phyloP scores from a whole-genome alignment of 768 basidiomycete genomes.

The Porphyrellus cyaneotinctus region DNA sequence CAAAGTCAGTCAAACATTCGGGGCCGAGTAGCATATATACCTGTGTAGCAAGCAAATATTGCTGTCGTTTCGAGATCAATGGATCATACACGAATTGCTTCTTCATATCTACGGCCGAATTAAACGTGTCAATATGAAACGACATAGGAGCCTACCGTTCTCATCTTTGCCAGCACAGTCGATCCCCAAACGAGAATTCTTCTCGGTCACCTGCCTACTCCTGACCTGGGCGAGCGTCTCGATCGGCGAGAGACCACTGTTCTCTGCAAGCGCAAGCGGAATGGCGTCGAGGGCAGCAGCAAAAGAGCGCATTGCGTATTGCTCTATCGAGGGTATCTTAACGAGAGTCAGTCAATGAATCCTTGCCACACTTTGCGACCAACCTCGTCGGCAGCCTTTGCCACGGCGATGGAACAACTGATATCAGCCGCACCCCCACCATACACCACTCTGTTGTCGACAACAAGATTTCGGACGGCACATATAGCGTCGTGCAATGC shows the following conservation, averaged over 20 bases:
- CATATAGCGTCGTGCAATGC: conserved; percentile 97
- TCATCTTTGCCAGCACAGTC: conserved; percentile 85
- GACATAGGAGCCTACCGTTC: conserved; percentile 57
- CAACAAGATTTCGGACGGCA: conserved; percentile 91
- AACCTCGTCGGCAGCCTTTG: conserved; percentile 92
- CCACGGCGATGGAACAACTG: conserved; percentile 87
- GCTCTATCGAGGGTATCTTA: conserved; percentile 94
- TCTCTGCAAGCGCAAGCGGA: conserved; percentile 95
- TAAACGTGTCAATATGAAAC: background rate
- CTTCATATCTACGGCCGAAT: conserved; percentile 77
- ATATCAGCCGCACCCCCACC: conserved; percentile 99
- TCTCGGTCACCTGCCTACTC: conserved; percentile 85
- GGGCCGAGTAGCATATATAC: conserved; percentile 35
- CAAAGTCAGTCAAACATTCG: conserved; percentile 1
- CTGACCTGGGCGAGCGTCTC: conserved; percentile 96
- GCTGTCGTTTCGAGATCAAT: conserved; percentile 94
- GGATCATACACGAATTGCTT: conserved; percentile 96
- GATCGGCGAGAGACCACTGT: conserved; percentile 94
- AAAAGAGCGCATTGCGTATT: conserved; percentile 99
- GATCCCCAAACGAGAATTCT: conserved; percentile 82
- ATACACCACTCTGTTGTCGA: conserved; percentile 95
- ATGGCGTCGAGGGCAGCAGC: conserved; percentile 92
- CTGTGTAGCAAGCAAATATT: conserved; percentile 96
- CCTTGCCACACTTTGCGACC: conserved; percentile 9
- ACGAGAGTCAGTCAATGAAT: background rate